Conservation (phyloP, 352 stramenopile species). For the Globisporangium orthogonon region DNA sequence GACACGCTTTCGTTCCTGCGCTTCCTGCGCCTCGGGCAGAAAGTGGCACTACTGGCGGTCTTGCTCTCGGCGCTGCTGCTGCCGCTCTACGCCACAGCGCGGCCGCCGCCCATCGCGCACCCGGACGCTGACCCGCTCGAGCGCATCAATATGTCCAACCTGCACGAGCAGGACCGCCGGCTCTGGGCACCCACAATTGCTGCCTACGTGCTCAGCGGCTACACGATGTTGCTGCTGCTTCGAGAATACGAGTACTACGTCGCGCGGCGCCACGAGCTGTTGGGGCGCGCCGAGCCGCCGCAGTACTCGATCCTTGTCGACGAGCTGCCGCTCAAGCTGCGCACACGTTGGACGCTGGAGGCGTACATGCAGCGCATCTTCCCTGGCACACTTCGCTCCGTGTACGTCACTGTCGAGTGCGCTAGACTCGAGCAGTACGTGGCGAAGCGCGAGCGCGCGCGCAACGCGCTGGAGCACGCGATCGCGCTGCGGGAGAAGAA, state of each 20-base stretch:
- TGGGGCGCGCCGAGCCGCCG: slow-evolving; percentile 40
- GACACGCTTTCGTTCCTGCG: slow-evolving; percentile 73
- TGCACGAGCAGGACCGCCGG: slow-evolving; percentile 34
- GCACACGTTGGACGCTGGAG: slow-evolving; percentile 51
- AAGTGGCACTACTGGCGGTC: slow-evolving; percentile 56
- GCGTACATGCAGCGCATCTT: slow-evolving; percentile 74
- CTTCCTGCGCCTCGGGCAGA: slow-evolving; percentile 59
- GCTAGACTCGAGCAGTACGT: slow-evolving; percentile 45
- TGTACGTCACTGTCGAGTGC: slow-evolving; percentile 73
- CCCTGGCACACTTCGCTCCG: slow-evolving; percentile 42
- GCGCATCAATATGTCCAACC: slow-evolving; percentile 73
- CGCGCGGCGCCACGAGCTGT: slow-evolving; percentile 43
- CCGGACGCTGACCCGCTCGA: slow-evolving; percentile 40
- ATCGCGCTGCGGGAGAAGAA: slow-evolving; percentile 40
- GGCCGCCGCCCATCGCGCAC: slow-evolving; percentile 11
- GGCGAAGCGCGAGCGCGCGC: slow-evolving; percentile 36
- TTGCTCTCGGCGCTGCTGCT: slow-evolving; percentile 54
- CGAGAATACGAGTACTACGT: slow-evolving; percentile 67
- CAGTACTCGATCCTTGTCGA: slow-evolving; percentile 77
- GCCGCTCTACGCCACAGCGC: slow-evolving; percentile 60
- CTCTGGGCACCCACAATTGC: slow-evolving; percentile 59
- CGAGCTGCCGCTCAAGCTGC: slow-evolving; percentile 53
- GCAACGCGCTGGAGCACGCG: slow-evolving; percentile 43
- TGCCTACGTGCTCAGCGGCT: slow-evolving; percentile 47
- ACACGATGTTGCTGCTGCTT: slow-evolving; percentile 49